These are phyloP conservation scores for Hypoxylon sp. DNA, from an alignment of 2,329 filamentous ascomycete genomes.

Conservation along the genomic window DNA sequence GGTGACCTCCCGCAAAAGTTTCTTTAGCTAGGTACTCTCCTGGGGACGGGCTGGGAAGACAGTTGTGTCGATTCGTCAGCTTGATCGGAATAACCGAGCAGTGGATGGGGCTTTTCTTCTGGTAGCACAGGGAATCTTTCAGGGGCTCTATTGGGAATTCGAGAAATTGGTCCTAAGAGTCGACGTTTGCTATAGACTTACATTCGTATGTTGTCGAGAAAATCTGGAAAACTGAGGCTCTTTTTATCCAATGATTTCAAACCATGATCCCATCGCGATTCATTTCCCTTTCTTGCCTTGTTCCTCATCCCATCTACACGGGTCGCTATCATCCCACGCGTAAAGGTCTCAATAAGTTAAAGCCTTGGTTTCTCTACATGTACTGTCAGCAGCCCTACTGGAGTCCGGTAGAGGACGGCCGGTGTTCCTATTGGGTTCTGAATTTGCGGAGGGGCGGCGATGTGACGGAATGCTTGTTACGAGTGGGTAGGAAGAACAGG, in stretches of 20 bases:
- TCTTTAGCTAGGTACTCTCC: background rate
- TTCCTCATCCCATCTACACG: conserved; percentile 8
- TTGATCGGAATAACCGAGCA: background rate
- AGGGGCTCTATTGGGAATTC: background rate
- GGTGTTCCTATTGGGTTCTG: conserved; percentile 40
- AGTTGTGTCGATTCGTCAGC: background rate
- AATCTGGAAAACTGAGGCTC: background rate
- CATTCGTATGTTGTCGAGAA: conserved; percentile 2
- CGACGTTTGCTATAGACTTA: background rate
- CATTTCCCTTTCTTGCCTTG: conserved; percentile 17
- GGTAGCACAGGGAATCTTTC: background rate
- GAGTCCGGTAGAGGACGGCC: conserved; percentile 26
- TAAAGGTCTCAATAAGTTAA: conserved; percentile 6
- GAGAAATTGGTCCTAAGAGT: background rate
- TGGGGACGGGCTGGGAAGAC: background rate
- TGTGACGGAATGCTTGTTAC: conserved; percentile 32
- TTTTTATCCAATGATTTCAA: conserved; percentile 1
- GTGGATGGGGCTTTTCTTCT: background rate
- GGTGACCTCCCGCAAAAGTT: background rate
- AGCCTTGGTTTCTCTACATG: conserved; percentile 11
- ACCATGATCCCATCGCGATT: conserved; percentile 17
- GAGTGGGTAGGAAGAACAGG: conserved; percentile 34
- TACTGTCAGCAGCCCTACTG: conserved; percentile 39
- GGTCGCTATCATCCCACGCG: conserved; percentile 18
- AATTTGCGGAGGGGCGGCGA: conserved; percentile 27